Percentiles rank a stretch among this genome's conserved stretches.
Conservation (phyloP, 2,329 filamentous ascomycete species). For the Beauveria sp. region DNA sequence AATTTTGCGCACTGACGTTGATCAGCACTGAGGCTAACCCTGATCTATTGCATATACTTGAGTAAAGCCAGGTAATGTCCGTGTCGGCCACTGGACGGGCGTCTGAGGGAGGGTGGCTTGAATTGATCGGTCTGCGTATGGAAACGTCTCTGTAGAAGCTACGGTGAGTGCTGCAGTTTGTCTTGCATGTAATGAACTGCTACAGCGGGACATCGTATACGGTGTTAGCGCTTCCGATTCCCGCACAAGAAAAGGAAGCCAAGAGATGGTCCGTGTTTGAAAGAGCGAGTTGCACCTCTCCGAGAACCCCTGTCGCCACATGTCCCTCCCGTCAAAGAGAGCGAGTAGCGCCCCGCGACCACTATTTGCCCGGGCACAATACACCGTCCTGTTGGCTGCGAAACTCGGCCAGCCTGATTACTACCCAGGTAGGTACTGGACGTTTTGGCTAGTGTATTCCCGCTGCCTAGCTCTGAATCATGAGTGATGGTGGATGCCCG, state of each 20-base stretch:
- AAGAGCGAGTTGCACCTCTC: neutral
- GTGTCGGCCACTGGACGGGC: neutral
- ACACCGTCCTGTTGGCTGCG: neutral
- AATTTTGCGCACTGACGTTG: neutral
- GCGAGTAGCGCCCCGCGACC: neutral
- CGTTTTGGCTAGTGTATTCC: neutral
- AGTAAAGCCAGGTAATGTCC: neutral
- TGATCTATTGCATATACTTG: neutral
- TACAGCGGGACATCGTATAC: neutral
- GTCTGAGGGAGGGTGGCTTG: neutral
- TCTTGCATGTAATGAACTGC: neutral
- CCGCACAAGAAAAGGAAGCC: neutral
- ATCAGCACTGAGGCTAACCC: neutral
- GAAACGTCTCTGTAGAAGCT: neutral
- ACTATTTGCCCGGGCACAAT: neutral
- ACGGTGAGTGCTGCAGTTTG: neutral
- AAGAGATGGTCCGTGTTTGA: neutral
- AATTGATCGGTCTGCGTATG: neutral
- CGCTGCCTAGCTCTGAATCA: neutral
- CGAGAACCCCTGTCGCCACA: constrained; percentile 4
- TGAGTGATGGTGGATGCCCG: neutral
- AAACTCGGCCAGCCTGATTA: neutral
- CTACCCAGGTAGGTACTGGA: neutral
- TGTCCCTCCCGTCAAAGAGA: constrained; percentile 4
- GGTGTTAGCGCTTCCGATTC: neutral